A percentile compares a stretch with the other conserved stretches of the same genome.
Conservation (phyloP, 208 protist species). For the Trypanosoma congolense region DNA sequence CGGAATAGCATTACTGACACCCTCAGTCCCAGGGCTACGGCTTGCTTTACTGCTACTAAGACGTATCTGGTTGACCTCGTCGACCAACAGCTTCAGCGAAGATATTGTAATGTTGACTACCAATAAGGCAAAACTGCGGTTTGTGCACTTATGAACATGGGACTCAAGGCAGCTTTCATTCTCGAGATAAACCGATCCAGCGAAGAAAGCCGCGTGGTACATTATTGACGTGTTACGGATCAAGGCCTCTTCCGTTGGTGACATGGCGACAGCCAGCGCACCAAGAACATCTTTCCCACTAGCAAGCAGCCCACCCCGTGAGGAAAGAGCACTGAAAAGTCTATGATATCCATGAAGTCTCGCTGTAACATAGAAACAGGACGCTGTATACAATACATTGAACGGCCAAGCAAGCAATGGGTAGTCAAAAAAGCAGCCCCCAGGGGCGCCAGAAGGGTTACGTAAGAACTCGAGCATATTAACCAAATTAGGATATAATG, state of each 20-base stretch:
- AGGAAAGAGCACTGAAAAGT: slow-evolving; percentile 29
- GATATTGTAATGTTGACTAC: slow-evolving; percentile 70
- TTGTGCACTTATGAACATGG: slow-evolving; percentile 23
- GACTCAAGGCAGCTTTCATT: slow-evolving; percentile 27
- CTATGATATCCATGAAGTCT: slow-evolving; percentile 33
- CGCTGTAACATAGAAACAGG: slow-evolving; percentile 67
- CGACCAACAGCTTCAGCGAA: slow-evolving; percentile 49
- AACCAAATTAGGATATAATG: slow-evolving; percentile 10
- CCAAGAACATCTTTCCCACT: slow-evolving; percentile 70
- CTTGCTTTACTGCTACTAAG: slow-evolving; percentile 1
- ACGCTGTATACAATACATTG: slow-evolving; percentile 59
- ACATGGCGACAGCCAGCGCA: slow-evolving; percentile 67
- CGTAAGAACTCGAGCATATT: slow-evolving; percentile 17
- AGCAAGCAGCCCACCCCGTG: slow-evolving; percentile 34
- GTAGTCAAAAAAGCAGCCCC: slow-evolving; percentile 57
- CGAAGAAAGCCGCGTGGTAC: slow-evolving; percentile 61
- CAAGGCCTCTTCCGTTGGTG: slow-evolving; percentile 36
- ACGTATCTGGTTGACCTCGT: slow-evolving; percentile 49
- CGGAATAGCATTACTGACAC: slow-evolving; percentile 21
- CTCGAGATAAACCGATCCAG: slow-evolving; percentile 42
- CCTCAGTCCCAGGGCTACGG: too few relatives aligned
- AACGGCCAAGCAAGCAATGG: slow-evolving; percentile 65
- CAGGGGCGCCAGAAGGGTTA: background rate
- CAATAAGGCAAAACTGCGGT: slow-evolving; percentile 44
- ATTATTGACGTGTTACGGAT: slow-evolving; percentile 39